phyloP scores from a whole-genome alignment of 805 yeast genomes.

The Blastobotrys robertii region DNA sequence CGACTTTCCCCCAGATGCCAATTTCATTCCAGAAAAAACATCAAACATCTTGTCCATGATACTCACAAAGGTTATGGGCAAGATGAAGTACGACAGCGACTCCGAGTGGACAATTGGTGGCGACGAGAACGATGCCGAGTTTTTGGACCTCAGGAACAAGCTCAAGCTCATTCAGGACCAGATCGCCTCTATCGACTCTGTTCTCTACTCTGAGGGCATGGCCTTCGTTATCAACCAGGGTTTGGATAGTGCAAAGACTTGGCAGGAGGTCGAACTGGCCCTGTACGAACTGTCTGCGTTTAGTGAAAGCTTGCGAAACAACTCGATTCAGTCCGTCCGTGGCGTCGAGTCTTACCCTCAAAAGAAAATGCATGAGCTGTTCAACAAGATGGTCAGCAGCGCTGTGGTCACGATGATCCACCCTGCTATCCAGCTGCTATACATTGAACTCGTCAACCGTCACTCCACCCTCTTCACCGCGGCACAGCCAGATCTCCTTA shows the following conservation, averaged over 20 bases:
- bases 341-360: slow-evolving; percentile 49
- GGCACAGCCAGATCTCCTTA: slow-evolving; percentile 37
- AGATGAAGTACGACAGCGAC: slow-evolving; percentile 74
- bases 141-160: slow-evolving; percentile 65
- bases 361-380: slow-evolving; percentile 52
- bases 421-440: slow-evolving; percentile 70
- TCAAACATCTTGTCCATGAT: slow-evolving; percentile 51
- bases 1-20: slow-evolving; percentile 21
- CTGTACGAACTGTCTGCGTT: slow-evolving; percentile 69
- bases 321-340: slow-evolving; percentile 62
- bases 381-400: slow-evolving; percentile 41
- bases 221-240: slow-evolving; percentile 50
- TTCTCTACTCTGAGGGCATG: slow-evolving; percentile 49
- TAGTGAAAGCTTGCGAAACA: slow-evolving; percentile 71
- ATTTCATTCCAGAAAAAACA: slow-evolving; percentile 29
- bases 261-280: slow-evolving; percentile 85
- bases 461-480: slow-evolving; percentile 54
- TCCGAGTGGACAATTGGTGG: slow-evolving; percentile 51
- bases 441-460: slow-evolving; percentile 77
- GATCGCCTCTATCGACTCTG: slow-evolving; percentile 51
- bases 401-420: slow-evolving; percentile 44
- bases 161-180: slow-evolving; percentile 79
- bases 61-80: slow-evolving; percentile 59
- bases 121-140: slow-evolving; percentile 67
- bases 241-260: slow-evolving; percentile 33